Conservation (phyloP, 2,329 filamentous ascomycete species). For the Fonsecaea multimorphosa region DNA sequence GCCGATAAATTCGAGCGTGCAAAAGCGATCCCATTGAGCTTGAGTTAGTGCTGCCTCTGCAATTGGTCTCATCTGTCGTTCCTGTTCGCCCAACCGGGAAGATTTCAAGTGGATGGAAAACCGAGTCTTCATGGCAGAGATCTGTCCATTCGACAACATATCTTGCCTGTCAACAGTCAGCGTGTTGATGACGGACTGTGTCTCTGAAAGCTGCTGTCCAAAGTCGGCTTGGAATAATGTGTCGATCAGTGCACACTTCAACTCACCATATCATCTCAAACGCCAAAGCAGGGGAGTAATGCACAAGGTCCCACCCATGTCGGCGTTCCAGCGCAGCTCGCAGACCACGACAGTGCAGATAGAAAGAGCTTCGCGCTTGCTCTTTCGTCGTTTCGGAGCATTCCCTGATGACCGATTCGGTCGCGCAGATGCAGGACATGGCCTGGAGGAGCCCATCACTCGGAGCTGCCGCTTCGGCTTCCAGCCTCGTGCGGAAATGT, state of each 20-base stretch:
- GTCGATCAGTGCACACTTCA: not conserved
- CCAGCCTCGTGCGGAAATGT: slow-evolving; percentile 4
- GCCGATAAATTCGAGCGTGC: slow-evolving; percentile 2
- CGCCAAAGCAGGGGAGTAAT: slow-evolving; percentile 4
- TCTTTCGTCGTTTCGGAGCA: slow-evolving; percentile 4
- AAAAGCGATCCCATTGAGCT: slow-evolving; percentile 1
- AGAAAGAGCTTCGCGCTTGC: not conserved
- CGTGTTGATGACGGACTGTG: not conserved
- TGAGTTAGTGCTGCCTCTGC: not conserved
- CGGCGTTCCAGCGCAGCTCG: not conserved
- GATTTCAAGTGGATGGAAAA: slow-evolving; percentile 6
- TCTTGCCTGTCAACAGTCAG: slow-evolving; percentile 1
- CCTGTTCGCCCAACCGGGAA: not conserved
- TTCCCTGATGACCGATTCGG: not conserved
- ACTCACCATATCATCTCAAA: slow-evolving; percentile 10
- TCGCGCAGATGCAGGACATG: not conserved
- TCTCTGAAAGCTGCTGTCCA: too few species aligned
- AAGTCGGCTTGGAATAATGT: not conserved
- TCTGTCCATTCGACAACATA: slow-evolving; percentile 9
- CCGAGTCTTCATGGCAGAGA: slow-evolving; percentile 10
- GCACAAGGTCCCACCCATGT: slow-evolving; percentile 4
- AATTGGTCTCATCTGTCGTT: not conserved
- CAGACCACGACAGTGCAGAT: slow-evolving; percentile 2
- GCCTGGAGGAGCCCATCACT: slow-evolving; percentile 6
- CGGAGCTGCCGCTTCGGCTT: not conserved